Conservation (phyloP, 2,329 filamentous ascomycete genomes). For the Thelonectria discophora region DNA sequence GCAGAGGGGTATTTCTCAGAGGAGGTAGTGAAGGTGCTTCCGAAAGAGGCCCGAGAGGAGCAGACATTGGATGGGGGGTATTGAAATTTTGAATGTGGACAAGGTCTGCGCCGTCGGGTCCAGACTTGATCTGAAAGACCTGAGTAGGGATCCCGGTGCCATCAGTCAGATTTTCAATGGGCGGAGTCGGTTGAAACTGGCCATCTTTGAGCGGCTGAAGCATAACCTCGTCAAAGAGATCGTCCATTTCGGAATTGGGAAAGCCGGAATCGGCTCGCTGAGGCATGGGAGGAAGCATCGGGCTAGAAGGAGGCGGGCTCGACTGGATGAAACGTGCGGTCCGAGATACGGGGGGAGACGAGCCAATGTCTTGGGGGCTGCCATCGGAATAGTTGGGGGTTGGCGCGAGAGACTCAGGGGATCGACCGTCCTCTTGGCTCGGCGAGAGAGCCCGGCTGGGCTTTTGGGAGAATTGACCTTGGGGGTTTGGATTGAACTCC, state of each 20-base stretch:
- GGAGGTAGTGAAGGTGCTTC: constrained; percentile 40
- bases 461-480: constrained; percentile 54
- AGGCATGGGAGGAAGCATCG: constrained; percentile 73
- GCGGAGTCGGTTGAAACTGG: constrained; percentile 37
- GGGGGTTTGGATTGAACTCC: constrained; percentile 58
- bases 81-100: constrained; percentile 50
- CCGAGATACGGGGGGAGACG: constrained; percentile 84
- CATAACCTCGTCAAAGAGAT: constrained; percentile 71
- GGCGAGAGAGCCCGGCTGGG: constrained; percentile 52
- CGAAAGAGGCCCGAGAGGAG: constrained; percentile 26
- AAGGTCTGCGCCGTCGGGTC: constrained; percentile 47
- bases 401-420: constrained; percentile 62
- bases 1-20: constrained; percentile 32
- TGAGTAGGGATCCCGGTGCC: constrained; percentile 53
- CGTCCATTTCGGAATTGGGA: constrained; percentile 80
- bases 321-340: constrained; percentile 63
- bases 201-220: constrained; percentile 52
- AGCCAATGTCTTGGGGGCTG: constrained; percentile 85
- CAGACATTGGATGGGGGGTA: constrained; percentile 39
- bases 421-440: constrained; percentile 60
- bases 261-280: constrained; percentile 82
- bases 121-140: constrained; percentile 52
- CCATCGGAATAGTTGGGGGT: constrained; percentile 66
- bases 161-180: constrained; percentile 45
- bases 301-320: constrained; percentile 80